Conservation (phyloP, 1,139 yeast species). For the Candida sanyaensis region DNA sequence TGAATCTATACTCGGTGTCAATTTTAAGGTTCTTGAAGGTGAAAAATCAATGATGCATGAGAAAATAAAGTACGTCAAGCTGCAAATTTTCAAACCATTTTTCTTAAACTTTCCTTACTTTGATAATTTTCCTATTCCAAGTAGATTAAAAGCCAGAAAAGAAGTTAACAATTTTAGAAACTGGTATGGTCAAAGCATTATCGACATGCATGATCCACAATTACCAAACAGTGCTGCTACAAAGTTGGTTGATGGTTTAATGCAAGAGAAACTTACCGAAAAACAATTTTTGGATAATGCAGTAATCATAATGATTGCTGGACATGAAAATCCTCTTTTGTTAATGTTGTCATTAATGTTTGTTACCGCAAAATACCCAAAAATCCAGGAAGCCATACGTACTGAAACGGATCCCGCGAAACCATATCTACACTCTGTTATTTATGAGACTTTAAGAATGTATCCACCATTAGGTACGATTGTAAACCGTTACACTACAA, state of each 20-base stretch:
- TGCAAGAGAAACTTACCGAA: conserved; percentile 35
- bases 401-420: conserved; percentile 19
- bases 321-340: conserved; percentile 65
- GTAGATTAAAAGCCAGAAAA: conserved; percentile 44
- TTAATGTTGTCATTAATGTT: conserved; percentile 51
- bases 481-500: conserved; percentile 50
- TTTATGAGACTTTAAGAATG: conserved; percentile 55
- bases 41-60: conserved; percentile 36
- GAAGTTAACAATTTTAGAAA: conserved; percentile 47
- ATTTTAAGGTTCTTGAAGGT: conserved; percentile 32
- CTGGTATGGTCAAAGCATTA: conserved; percentile 26
- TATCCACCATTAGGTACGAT: conserved; percentile 63
- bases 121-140: conserved; percentile 52
- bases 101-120: conserved; percentile 57
- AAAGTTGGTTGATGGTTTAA: conserved; percentile 38
- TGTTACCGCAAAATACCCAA: conserved; percentile 42
- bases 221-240: conserved; percentile 23
- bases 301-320: conserved; percentile 59
- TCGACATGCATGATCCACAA: conserved; percentile 6
- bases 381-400: conserved; percentile 38
- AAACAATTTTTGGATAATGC: conserved; percentile 57
- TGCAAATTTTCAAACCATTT: conserved; percentile 57
- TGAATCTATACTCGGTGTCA: conserved; percentile 51
- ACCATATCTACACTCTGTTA: conserved; percentile 28
- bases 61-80: conserved; percentile 46